phyloP scores from a whole-genome alignment of 2,329 filamentous ascomycete species.

The Paraconiothyrium brasiliense region DNA sequence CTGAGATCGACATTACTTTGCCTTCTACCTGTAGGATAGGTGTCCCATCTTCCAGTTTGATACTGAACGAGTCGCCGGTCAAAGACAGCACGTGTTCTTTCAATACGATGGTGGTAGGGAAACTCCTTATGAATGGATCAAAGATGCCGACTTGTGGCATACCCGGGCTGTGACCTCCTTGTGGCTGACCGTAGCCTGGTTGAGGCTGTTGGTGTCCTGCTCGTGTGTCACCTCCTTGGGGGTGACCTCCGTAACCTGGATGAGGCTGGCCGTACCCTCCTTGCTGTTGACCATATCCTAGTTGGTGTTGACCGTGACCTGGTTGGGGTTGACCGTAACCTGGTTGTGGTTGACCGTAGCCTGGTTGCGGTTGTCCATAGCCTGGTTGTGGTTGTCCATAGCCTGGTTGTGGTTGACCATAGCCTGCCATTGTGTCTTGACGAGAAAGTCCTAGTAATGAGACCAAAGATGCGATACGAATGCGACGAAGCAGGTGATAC shows the following conservation, averaged over 20 bases:
- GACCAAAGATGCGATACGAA: background rate
- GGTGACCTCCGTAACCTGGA: background rate
- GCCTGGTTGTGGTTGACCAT: background rate
- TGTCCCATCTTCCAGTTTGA: slow-evolving; percentile 64
- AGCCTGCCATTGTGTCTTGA: background rate
- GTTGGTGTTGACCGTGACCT: background rate
- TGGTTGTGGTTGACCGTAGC: background rate
- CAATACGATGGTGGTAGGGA: slow-evolving; percentile 61
- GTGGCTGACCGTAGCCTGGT: background rate
- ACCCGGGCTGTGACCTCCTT: background rate
- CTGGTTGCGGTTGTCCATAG: background rate
- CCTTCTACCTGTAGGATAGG: slow-evolving; percentile 67
- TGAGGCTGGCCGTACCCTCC: background rate
- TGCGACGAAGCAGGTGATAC: background rate
- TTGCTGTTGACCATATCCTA: too few relatives aligned
- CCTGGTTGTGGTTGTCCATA: too few relatives aligned
- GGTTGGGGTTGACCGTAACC: background rate
- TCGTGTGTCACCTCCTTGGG: background rate
- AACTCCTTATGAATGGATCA: slow-evolving; percentile 35
- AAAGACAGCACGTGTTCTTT: slow-evolving; percentile 71
- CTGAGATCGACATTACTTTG: slow-evolving; percentile 61
- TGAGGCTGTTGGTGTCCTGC: background rate
- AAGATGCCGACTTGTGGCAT: slow-evolving; percentile 33
- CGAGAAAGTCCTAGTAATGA: background rate
- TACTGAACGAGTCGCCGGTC: slow-evolving; percentile 71